These are phyloP conservation scores for Rosa lucieae DNA, from an alignment of 306 rosid genomes.

Conservation along the genomic window DNA sequence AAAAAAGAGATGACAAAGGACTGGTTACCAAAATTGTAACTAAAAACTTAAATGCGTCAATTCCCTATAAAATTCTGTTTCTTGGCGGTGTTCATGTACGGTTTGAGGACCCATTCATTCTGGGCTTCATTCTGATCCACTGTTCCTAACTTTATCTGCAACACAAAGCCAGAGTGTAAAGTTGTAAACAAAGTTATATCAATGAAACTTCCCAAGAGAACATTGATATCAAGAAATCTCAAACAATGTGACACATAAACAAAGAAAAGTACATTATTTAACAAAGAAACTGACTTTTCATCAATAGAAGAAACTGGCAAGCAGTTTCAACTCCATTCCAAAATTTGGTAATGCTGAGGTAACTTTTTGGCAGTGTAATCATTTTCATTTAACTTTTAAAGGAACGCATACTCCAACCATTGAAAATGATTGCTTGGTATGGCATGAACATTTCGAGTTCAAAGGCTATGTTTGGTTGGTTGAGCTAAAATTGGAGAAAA, in stretches of 20 bases:
- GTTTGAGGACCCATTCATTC: slow-evolving; percentile 74
- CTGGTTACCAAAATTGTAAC: neutral
- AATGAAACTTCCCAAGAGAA: neutral
- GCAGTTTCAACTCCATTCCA: neutral
- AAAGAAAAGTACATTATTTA: neutral
- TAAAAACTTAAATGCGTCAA: slow-evolving; percentile 21
- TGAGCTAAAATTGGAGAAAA: neutral
- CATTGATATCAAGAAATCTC: neutral
- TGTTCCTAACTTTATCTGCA: slow-evolving; percentile 81
- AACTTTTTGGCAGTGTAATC: neutral
- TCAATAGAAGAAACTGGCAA: neutral
- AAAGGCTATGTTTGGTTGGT: neutral
- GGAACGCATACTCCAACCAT: neutral
- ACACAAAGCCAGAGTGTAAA: slow-evolving; percentile 5
- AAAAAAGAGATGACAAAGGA: neutral
- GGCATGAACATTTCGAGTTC: neutral
- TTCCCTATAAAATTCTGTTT: slow-evolving; percentile 60
- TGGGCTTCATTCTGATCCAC: slow-evolving; percentile 81
- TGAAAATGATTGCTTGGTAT: neutral
- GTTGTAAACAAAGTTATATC: neutral
- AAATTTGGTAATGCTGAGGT: neutral
- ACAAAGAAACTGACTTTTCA: neutral
- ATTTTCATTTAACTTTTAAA: neutral
- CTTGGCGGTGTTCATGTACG: slow-evolving; percentile 77
- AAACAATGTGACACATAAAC: neutral